Evolutionary conservation across 2,329 filamentous ascomycete genomes (phyloP), one percentile per base, ranked within the genome.

Genomic region (Epichloe typhina): DNA sequence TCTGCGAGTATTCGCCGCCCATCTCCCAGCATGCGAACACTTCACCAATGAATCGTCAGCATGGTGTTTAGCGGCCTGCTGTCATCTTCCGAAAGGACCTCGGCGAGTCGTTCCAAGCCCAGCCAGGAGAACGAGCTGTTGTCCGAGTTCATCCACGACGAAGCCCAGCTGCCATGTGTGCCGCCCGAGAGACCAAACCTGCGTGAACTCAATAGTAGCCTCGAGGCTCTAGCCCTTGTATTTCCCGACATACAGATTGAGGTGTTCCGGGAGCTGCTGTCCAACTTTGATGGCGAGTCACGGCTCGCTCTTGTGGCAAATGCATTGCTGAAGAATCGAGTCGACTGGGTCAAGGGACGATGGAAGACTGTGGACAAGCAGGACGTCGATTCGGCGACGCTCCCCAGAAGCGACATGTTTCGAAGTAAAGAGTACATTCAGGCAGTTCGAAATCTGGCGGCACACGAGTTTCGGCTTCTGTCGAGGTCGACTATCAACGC

Each of bases 171-270:
- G 31, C 64, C 62, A 19, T 69, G 69, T 43, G 56, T 72, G 26
- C 64, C 66, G 8, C 68, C 70, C 56, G 78, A 83, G 53, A 69
- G 76, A 37, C 76, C 78, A 39, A 77, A 88, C 58, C 72, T 89
- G 23, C 73, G 77, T 56, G 79, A 84, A 52, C 74, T 91, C 46
- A 91, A 91, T 68, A 72, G 72, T 47, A 76, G 80, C 58, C 78
- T 93, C 55, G 77, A 79, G 53, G 79, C 76, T 12, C 76, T 93
- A 42, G 79, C 81, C 21, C 79, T 79, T 46, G 75, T 90, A 8
- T 93, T 93, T 57, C 87, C 87, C 31, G 80, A 90, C 65, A 73
- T 90, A n/a, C 84, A 88, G 65, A 74, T 86, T 53, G 85, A 90
- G 57, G 86, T 90, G 17, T 88, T 93, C 62, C 79, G 86, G 43